Percentiles rank a stretch among this genome's conserved stretches.
Conservation (phyloP, 148 eudicot species). For the Heliamphora exappendiculata region DNA sequence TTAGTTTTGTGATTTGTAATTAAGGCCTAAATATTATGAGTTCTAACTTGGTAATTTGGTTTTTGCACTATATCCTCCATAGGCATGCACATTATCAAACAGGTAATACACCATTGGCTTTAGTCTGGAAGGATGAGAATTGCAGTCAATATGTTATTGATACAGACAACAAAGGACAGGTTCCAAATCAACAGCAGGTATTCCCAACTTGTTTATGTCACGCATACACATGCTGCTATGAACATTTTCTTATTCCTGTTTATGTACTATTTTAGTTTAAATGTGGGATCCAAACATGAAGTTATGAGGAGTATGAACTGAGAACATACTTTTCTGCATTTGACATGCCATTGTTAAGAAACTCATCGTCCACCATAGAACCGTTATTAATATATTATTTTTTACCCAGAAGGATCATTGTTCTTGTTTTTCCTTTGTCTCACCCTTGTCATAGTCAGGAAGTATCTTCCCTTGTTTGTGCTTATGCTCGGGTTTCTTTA, state of each 20-base stretch:
- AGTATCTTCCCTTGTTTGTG: not conserved
- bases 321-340: not conserved
- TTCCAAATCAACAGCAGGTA: slow-evolving; percentile 82
- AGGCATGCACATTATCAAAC: slow-evolving; percentile 95
- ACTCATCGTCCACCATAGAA: not conserved
- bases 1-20: not conserved
- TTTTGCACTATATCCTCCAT: slow-evolving; percentile 1
- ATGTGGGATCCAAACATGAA: not conserved
- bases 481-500: slow-evolving; percentile 1
- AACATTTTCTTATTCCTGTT: not conserved
- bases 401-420: not conserved
- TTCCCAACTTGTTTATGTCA: not conserved
- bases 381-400: not conserved
- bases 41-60: not conserved
- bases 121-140: slow-evolving; percentile 93
- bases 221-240: not conserved
- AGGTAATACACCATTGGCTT: slow-evolving; percentile 82
- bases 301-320: not conserved
- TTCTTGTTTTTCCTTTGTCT: not conserved
- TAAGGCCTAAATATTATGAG: slow-evolving; percentile 8
- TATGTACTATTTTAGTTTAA: not conserved
- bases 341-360: not conserved
- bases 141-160: slow-evolving; percentile 94
- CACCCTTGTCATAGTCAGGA: not conserved
- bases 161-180: slow-evolving; percentile 71